Evolutionary conservation across 768 basidiomycete species (phyloP).

Genomic region (Tulasnella sp.): DNA sequence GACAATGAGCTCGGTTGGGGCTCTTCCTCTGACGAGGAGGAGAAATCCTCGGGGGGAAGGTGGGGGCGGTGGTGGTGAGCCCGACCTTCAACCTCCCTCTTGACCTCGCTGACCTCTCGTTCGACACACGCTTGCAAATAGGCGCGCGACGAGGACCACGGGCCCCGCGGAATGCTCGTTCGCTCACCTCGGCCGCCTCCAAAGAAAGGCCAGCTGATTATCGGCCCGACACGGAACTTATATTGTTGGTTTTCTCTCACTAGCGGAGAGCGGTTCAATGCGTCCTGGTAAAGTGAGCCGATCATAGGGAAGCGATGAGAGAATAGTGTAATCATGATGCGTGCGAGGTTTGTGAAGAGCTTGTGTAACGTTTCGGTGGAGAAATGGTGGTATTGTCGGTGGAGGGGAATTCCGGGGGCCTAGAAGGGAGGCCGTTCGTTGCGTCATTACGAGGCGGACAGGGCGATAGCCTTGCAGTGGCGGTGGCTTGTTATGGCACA

Average conservation of each 20-base stretch:
- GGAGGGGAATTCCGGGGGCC: constrained; percentile 71
- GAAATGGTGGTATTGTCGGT: constrained; percentile 66
- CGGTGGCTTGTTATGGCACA: constrained; percentile 31
- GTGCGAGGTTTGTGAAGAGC: constrained; percentile 64
- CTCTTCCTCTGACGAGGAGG: constrained; percentile 24
- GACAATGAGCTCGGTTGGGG: neutral
- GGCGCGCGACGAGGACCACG: constrained; percentile 56
- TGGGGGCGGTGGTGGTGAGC: constrained; percentile 68
- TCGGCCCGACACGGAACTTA: constrained; percentile 65
- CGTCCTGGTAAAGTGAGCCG: constrained; percentile 52
- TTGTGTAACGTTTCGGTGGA: constrained; percentile 58
- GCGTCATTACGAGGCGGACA: neutral
- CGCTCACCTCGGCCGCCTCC: constrained; percentile 76
- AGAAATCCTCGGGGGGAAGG: constrained; percentile 57
- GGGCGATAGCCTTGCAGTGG: constrained; percentile 6
- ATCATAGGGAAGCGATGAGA: constrained; percentile 71
- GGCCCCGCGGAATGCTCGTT: constrained; percentile 70
- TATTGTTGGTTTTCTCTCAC: neutral
- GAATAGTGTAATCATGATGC: constrained; percentile 66
- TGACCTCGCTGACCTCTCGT: constrained; percentile 71
- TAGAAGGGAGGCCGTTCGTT: constrained; percentile 36
- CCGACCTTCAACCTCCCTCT: constrained; percentile 71
- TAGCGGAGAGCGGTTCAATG: constrained; percentile 9
- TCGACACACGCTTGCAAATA: constrained; percentile 64
- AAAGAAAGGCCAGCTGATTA: constrained; percentile 89